Conservation (phyloP, 1,284 basidiomycete species). For the Rhodotorula mucilaginosa region DNA sequence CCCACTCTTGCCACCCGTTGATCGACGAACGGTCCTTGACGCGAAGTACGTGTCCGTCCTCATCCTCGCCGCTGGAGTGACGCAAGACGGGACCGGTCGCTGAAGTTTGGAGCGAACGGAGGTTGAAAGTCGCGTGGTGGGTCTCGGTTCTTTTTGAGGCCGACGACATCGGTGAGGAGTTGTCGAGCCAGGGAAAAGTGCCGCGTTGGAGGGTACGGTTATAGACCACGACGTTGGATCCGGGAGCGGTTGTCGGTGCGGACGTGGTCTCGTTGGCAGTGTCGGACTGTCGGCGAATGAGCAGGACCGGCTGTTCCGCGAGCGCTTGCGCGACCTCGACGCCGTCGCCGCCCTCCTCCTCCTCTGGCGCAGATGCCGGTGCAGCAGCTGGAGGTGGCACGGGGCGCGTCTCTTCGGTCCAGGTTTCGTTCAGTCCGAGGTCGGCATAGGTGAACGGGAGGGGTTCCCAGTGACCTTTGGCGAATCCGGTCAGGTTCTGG, state of each 20-base stretch:
- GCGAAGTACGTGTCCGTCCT: slow-evolving; percentile 27
- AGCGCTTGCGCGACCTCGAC: background rate
- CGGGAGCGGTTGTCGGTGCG: background rate
- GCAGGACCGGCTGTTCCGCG: background rate
- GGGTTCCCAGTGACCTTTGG: slow-evolving; percentile 37
- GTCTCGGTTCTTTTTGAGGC: background rate
- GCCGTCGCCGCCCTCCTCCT: background rate
- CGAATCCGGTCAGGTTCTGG: slow-evolving; percentile 44
- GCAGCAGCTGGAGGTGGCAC: background rate
- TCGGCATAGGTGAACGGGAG: slow-evolving; percentile 1
- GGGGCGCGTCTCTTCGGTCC: background rate
- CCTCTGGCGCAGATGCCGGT: background rate
- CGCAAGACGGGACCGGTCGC: slow-evolving; percentile 24
- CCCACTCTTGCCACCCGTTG: slow-evolving; percentile 19
- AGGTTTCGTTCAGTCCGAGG: slow-evolving; percentile 37
- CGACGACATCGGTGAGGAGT: too few relatives aligned
- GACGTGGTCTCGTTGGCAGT: background rate
- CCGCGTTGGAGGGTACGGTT: slow-evolving; percentile 32
- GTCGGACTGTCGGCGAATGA: background rate
- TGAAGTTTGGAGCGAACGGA: slow-evolving; percentile 27
- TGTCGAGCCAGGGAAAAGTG: slow-evolving; percentile 19
- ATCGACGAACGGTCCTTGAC: background rate
- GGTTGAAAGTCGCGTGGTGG: slow-evolving; percentile 24
- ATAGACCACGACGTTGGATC: slow-evolving; percentile 4
- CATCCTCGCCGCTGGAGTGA: background rate